These are phyloP conservation scores for Plasmodium billcollinsi DNA, from an alignment of 169 alveolate genomes.

Conservation along the genomic window DNA sequence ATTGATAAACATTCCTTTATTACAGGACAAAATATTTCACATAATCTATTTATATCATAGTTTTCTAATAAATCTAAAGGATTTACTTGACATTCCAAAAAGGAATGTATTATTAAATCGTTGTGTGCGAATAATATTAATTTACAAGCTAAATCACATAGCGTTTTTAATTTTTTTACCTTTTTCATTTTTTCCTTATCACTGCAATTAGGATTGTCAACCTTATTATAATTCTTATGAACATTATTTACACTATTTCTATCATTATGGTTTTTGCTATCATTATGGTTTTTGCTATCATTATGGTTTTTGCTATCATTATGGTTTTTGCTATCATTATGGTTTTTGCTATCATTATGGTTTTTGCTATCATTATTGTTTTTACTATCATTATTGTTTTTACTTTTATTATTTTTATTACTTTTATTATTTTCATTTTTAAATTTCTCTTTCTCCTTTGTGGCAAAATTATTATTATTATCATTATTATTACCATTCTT, in stretches of 20 bases:
- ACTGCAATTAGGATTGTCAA: not conserved
- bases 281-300: not conserved
- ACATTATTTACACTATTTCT: not conserved
- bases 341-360: not conserved
- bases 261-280: not conserved
- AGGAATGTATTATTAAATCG: slow-evolving; percentile 56
- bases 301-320: not conserved
- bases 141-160: slow-evolving; percentile 44
- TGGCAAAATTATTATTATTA: not conserved
- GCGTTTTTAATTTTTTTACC: slow-evolving; percentile 33
- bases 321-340: not conserved
- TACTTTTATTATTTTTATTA: not conserved
- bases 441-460: not conserved
- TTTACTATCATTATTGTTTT: not conserved
- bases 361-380: not conserved
- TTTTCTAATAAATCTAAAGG: slow-evolving; percentile 31
- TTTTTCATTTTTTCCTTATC: slow-evolving; percentile 58
- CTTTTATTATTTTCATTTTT: not conserved
- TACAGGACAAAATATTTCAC: slow-evolving; percentile 24
- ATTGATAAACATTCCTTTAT: slow-evolving; percentile 37
- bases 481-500: not conserved
- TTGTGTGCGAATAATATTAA: slow-evolving; percentile 55
- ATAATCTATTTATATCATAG: slow-evolving; percentile 7
- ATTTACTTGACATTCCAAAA: slow-evolving; percentile 24
- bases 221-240: slow-evolving; percentile 3